Evolutionary conservation across 2,329 filamentous ascomycete genomes (phyloP).

Genomic region (Metarhizium robertsii): DNA sequence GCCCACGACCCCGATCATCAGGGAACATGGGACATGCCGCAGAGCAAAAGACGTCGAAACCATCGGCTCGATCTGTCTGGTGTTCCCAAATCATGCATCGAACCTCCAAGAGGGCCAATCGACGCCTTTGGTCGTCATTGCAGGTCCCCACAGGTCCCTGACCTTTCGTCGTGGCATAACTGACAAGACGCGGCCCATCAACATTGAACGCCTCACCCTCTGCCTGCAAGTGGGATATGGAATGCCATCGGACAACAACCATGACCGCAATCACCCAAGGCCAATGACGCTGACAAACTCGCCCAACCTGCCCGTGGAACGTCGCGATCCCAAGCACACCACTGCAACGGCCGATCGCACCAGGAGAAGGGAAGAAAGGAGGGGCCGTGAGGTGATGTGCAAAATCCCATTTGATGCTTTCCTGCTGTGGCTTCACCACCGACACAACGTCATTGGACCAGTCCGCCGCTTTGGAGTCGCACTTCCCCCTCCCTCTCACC

Average conservation of each 20-base stretch:
- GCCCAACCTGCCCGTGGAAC: too few relatives aligned
- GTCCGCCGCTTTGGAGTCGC: background rate
- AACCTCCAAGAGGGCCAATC: background rate
- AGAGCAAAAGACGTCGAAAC: background rate
- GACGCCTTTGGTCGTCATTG: background rate
- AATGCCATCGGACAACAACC: too few relatives aligned
- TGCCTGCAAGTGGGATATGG: too few relatives aligned
- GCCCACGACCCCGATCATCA: background rate
- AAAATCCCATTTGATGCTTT: background rate
- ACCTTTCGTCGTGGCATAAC: too few relatives aligned
- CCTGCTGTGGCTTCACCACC: background rate
- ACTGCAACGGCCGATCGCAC: background rate
- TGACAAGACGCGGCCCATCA: too few relatives aligned
- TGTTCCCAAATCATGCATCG: background rate
- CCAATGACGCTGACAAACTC: too few relatives aligned
- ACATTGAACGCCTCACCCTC: too few relatives aligned
- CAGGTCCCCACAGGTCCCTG: background rate
- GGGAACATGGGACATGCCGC: too few relatives aligned
- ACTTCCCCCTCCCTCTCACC: background rate
- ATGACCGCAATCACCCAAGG: too few relatives aligned
- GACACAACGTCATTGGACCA: background rate
- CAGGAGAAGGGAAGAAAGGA: background rate
- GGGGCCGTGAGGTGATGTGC: background rate
- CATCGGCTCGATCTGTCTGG: background rate
- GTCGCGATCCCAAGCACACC: background rate